A percentile compares a stretch with the other conserved stretches of the same genome.
Conservation (phyloP, 257 asterid species). For the Jacaranda copaia region DNA sequence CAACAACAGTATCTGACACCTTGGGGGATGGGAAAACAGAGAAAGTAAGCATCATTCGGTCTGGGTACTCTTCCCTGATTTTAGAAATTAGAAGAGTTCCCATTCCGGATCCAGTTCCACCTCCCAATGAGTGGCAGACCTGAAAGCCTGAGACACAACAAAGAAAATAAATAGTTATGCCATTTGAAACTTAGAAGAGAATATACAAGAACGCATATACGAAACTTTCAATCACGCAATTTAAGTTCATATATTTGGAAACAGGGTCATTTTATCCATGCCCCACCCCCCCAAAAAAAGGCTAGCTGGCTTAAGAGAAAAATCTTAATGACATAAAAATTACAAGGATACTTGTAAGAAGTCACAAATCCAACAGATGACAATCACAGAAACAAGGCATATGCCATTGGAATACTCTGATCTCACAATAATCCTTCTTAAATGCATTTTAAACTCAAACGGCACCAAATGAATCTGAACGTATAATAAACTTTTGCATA, state of each 20-base stretch:
- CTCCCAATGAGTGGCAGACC: slow-evolving; percentile 85
- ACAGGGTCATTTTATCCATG: neutral
- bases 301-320: neutral
- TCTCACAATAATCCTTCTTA: neutral
- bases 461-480: neutral
- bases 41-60: slow-evolving; percentile 87
- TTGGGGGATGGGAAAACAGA: slow-evolving; percentile 86
- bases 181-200: neutral
- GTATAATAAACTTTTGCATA: neutral
- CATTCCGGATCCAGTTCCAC: slow-evolving; percentile 94
- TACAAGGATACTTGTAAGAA: neutral
- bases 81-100: slow-evolving; percentile 83
- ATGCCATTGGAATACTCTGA: neutral
- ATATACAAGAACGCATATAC: neutral
- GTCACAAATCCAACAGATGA: neutral
- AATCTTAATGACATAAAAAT: neutral
- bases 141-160: slow-evolving; percentile 60
- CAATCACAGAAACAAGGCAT: neutral
- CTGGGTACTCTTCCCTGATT: slow-evolving; percentile 84
- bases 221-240: neutral
- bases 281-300: no score
- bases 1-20: slow-evolving; percentile 84
- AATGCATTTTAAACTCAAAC: neutral
- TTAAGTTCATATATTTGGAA: neutral
- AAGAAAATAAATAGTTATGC: neutral